Conservation (phyloP, 2,329 filamentous ascomycete species). For the Botrytis elliptica region DNA sequence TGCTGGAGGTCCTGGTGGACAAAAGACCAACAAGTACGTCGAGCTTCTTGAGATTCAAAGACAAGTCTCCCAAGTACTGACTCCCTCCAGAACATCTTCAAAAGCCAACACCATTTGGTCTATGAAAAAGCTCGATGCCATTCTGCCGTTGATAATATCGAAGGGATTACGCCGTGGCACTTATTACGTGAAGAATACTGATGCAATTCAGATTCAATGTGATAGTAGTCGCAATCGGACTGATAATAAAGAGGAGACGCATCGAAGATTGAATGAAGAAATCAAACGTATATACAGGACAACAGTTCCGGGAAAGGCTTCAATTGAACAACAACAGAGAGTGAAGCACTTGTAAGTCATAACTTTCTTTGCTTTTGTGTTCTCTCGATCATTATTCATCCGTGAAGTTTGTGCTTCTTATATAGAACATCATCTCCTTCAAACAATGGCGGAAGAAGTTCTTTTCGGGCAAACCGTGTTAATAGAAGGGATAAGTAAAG, state of each 20-base stretch:
- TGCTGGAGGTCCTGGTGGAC: conserved; percentile 38
- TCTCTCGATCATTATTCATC: neutral
- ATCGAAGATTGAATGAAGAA: conserved; percentile 34
- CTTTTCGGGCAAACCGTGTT: neutral
- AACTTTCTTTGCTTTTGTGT: neutral
- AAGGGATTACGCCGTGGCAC: conserved; percentile 30
- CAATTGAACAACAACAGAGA: conserved; percentile 53
- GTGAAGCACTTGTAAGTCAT: conserved; percentile 45
- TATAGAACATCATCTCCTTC: neutral
- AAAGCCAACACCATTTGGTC: conserved; percentile 39
- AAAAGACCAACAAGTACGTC: conserved; percentile 40
- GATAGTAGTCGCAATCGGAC: conserved; percentile 34
- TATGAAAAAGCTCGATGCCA: conserved; percentile 28
- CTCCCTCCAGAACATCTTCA: conserved; percentile 34
- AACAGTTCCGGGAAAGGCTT: conserved; percentile 36
- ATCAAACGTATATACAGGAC: conserved; percentile 34
- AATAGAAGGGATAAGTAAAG: neutral
- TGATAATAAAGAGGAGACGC: conserved; percentile 35
- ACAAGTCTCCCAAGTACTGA: conserved; percentile 3
- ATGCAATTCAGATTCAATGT: conserved; percentile 37
- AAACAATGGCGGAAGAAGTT: neutral
- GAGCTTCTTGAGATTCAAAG: neutral
- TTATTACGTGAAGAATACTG: conserved; percentile 35
- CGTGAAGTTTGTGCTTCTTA: neutral
- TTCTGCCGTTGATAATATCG: conserved; percentile 36